phyloP scores from a whole-genome alignment of 495 filamentous ascomycete genomes.

The Penicillium nucicola region DNA sequence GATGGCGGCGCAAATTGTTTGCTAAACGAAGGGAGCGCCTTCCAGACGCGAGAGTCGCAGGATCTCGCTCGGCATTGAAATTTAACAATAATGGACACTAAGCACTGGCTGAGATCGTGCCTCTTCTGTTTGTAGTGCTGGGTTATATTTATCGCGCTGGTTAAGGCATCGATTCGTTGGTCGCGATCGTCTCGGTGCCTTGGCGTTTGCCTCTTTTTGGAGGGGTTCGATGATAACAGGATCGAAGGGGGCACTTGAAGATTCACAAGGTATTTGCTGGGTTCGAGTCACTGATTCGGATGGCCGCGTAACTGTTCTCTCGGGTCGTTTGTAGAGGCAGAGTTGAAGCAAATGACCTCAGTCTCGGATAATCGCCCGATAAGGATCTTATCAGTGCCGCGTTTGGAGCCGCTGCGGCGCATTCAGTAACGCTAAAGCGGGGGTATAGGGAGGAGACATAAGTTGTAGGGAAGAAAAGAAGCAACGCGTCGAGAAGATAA shows the following conservation, averaged over 20 bases:
- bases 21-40: conserved; percentile 11
- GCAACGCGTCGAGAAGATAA: too few species aligned
- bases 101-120: background rate
- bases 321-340: background rate
- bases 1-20: conserved; percentile 6
- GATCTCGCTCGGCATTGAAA: conserved; percentile 16
- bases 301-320: background rate
- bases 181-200: conserved; percentile 6
- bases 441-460: too few species aligned
- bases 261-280: too few species aligned
- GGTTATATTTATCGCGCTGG: background rate
- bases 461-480: too few species aligned
- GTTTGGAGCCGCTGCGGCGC: too few species aligned
- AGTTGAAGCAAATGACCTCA: background rate
- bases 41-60: conserved; percentile 9
- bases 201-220: background rate
- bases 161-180: background rate
- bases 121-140: background rate
- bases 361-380: background rate
- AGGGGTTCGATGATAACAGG: background rate
- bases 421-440: too few species aligned
- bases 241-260: background rate
- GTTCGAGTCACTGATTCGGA: too few species aligned
- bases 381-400: background rate
- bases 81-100: background rate